phyloP scores from a whole-genome alignment of 306 rosid species.

The Rosa lucieae region DNA sequence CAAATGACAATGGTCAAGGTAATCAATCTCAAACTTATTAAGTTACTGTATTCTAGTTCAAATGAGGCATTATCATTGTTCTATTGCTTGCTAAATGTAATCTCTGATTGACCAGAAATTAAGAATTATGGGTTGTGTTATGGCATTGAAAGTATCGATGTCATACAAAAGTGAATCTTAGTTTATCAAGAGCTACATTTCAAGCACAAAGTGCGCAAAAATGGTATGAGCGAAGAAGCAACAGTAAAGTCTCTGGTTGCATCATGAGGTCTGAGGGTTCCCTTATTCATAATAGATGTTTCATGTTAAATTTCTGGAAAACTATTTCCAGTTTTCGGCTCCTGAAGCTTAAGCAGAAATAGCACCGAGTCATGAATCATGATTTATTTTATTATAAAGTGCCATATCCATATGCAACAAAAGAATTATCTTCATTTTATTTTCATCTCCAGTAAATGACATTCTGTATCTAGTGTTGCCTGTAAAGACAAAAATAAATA shows the following conservation, averaged over 20 bases:
- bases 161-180: neutral
- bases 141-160: neutral
- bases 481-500: neutral
- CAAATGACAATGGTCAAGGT: slow-evolving; percentile 99
- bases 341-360: neutral
- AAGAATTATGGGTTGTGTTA: neutral
- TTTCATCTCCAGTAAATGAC: neutral
- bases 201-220: neutral
- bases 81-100: neutral
- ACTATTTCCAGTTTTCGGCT: neutral
- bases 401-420: neutral
- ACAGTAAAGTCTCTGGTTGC: neutral
- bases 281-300: neutral
- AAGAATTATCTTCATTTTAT: neutral
- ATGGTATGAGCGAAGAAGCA: neutral
- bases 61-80: neutral
- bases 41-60: neutral
- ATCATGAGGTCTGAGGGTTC: neutral
- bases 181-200: neutral
- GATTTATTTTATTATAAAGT: neutral
- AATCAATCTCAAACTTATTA: slow-evolving; percentile 13
- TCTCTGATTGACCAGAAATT: neutral
- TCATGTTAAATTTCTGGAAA: neutral
- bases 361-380: neutral
- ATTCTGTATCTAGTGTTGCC: neutral